Conservation (phyloP, 805 yeast species). For the Starmerella floricola region DNA sequence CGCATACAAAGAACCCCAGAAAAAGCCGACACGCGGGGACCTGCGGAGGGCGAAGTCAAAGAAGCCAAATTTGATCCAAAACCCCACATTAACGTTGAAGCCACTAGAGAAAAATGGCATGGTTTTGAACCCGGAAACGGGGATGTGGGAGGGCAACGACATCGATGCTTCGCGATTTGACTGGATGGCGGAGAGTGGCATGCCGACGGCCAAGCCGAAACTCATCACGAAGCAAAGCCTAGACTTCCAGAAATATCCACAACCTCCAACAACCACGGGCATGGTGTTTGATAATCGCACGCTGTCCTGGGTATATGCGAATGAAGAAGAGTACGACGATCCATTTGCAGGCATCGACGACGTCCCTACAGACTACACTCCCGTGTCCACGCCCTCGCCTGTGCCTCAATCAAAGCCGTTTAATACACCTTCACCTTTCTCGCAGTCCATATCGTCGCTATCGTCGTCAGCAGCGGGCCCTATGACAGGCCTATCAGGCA, state of each 20-base stretch:
- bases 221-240: conserved; percentile 14
- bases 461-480: no score
- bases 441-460: neutral
- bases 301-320: conserved; percentile 22
- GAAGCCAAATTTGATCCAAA: conserved; percentile 16
- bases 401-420: neutral
- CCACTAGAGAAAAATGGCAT: conserved; percentile 22
- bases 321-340: conserved; percentile 21
- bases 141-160: conserved; percentile 25
- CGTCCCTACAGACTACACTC: conserved; percentile 1
- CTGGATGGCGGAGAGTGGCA: neutral
- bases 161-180: conserved; percentile 20
- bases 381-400: conserved; percentile 8
- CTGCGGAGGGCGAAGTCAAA: neutral
- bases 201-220: conserved; percentile 12
- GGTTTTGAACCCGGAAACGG: conserved; percentile 22
- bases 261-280: conserved; percentile 5
- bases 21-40: neutral
- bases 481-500: neutral
- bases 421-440: neutral
- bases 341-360: conserved; percentile 23
- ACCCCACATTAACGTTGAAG: conserved; percentile 9
- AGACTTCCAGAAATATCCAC: neutral
- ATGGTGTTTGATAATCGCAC: conserved; percentile 23
- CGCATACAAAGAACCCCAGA: conserved; percentile 21